Base-by-base conservation (phyloP, 371 early-diverging fungal species). In the Mortierella sp. region DNA sequence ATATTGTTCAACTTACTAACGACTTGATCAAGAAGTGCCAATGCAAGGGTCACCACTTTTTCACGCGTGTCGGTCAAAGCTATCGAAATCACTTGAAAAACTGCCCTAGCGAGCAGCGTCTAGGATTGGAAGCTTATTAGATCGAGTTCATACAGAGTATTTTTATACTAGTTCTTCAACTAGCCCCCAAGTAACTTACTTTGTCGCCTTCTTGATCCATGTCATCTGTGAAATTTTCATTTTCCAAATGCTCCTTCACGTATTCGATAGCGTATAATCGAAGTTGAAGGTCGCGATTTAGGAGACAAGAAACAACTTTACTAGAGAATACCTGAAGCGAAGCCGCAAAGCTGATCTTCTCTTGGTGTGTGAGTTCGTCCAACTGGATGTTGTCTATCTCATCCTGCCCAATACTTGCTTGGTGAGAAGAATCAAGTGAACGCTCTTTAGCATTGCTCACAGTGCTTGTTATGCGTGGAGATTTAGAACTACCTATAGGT, bases 21-120 rank as follows among this genome's bases (percentile, higher is more conserved):
- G 41, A 89, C 71, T 21, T 89, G 83, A 36, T 89, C 87, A 87
- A 89, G 92, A 7, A 92, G 72, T 4, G 84, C 65, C 33, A 93
- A 70, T 4, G 90, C 83, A 33, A 87, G 62, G 11, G 80, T 74
- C 10, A 89, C 76, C 15, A 89, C 85, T 28, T 88, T 78, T 70
- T 94, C 95, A 21, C 93, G 84, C 13, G 87, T 87, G 72, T 94
- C 95, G 64, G 88, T 89, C 22, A 93, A 66, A 0, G 86, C 89
- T 43, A 87, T 87, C 63, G 86, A 85, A 24, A 94, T 84, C 66
- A 92, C 84, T 77, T 88, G 86, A 32, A 92, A 85, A 4, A 86
- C 80, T 0, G 93, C 93, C 22, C 86, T 86, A 0, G 90, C 82
- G 52, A 92, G 86, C 6, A 77, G 7, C 5, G 77, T 63, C 84